Evolutionary conservation across 2,329 filamentous ascomycete species (phyloP), one percentile per base, ranked within the genome.

Genomic region (Ophiostoma tasmaniense): DNA sequence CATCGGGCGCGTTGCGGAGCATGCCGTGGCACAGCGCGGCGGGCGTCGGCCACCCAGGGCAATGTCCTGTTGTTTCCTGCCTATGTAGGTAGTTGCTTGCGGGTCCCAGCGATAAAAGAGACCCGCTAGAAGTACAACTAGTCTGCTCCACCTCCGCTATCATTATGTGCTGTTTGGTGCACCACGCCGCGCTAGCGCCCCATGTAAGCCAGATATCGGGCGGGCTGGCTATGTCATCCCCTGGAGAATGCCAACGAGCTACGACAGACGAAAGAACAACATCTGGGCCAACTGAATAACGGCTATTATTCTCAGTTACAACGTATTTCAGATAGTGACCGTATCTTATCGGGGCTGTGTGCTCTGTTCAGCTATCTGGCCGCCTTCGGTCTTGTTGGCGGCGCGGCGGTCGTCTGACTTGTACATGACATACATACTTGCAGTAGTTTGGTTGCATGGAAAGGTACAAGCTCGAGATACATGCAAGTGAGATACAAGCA

Each of bases 1-100:
- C 61, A 8, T 64, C 61, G 61, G 61, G 30, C 61, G 59, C 59
- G 59, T 35, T 62, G 59, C 59, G 59, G 55, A 33, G 59, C 59
- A 62, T 35, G 59, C 59, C 59, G 59, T 62, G 59, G 59, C 59
- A 61, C 55, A 62, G 59, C 55, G 59, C 28, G 61, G 61, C 61
- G 61, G 61, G 61, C 61, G 61, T 22, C 61, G 61, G 61, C 61
- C 61, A 64, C 33, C 7, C 59, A 64, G 59, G 25, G 20, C 59
- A n/a, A 30, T 17, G 17, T 2, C 59, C 28, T 35, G 17, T 14
- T 62, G 17, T 62, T 62, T 62, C 59, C 59, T 62, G 59, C 59
- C 59, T 62, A 62, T 62, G 59, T 62, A 35, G 59, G 59, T 62
- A 62, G 59, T 30, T 62, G 59, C 14, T 20, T 62, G 59, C 59